These are phyloP conservation scores for Ascochyta pisi DNA, from an alignment of 2,329 filamentous ascomycete genomes.

Conservation along the genomic window DNA sequence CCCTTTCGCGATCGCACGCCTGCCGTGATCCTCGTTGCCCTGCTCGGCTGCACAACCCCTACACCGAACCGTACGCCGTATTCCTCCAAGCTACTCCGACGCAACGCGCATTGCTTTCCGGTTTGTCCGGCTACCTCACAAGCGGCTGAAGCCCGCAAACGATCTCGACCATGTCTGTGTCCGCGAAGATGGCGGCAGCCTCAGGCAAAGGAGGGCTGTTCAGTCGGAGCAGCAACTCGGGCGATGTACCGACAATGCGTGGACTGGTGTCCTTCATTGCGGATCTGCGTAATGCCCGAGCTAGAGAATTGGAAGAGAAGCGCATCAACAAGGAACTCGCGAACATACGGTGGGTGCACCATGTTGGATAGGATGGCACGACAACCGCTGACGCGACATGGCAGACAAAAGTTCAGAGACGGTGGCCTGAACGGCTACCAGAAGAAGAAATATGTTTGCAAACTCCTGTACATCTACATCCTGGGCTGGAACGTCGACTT, in stretches of 20 bases:
- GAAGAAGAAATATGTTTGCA: conserved; percentile 99
- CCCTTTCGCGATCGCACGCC: conserved; percentile 31
- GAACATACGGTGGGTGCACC: conserved; percentile 76
- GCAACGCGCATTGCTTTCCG: conserved; percentile 16
- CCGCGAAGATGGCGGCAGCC: conserved; percentile 48
- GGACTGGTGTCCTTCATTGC: conserved; percentile 97
- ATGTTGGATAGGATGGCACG: conserved; percentile 8
- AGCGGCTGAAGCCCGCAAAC: conserved; percentile 44
- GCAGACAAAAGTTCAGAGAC: conserved; percentile 93
- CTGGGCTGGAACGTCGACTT: conserved; percentile 99
- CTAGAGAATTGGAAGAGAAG: conserved; percentile 96
- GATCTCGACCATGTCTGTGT: conserved; percentile 35
- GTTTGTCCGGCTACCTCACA: conserved; percentile 37
- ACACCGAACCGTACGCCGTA: conserved; percentile 21
- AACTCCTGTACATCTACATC: conserved; percentile 99
- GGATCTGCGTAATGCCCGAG: conserved; percentile 91
- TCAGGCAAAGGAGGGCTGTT: conserved; percentile 49
- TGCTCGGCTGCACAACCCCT: conserved; percentile 35
- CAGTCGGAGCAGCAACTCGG: conserved; percentile 49
- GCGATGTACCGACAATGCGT: conserved; percentile 53
- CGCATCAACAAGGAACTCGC: conserved; percentile 99
- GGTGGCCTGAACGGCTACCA: conserved; percentile 94
- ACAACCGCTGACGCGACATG: conserved; percentile 33
- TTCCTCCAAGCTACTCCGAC: conserved; percentile 4
- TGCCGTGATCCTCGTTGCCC: conserved; percentile 25